These are phyloP conservation scores for Hydnum rufescens DNA, from an alignment of 768 basidiomycete species.

Conservation along the genomic window DNA sequence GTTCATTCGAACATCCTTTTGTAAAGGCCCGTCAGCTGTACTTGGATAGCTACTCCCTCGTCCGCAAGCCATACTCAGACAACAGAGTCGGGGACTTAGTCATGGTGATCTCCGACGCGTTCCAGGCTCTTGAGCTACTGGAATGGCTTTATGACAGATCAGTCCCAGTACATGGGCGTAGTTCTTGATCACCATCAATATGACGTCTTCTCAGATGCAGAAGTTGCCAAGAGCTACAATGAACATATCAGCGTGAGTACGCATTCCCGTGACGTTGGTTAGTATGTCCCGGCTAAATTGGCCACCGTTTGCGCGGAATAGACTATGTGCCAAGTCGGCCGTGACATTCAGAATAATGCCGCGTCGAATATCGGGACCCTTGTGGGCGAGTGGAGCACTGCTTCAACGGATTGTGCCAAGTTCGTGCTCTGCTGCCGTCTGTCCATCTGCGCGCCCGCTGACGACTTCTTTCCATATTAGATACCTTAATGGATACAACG, in stretches of 20 bases:
- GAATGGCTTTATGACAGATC: slow-evolving; percentile 31
- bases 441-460: too few relatives aligned
- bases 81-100: too few relatives aligned
- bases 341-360: slow-evolving; percentile 29
- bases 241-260: slow-evolving; percentile 34
- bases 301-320: slow-evolving; percentile 34
- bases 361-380: slow-evolving; percentile 54
- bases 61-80: too few relatives aligned
- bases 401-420: slow-evolving; percentile 30
- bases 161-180: slow-evolving; percentile 37
- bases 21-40: slow-evolving; percentile 53
- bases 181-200: slow-evolving; percentile 41
- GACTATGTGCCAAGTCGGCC: slow-evolving; percentile 30
- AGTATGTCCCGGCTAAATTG: slow-evolving; percentile 1
- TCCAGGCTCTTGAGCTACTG: slow-evolving; percentile 54
- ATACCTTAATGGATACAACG: slow-evolving; percentile 68
- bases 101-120: slow-evolving; percentile 68
- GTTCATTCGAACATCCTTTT: too few relatives aligned
- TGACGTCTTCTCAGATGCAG: slow-evolving; percentile 43
- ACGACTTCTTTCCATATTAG: too few relatives aligned
- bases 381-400: slow-evolving; percentile 74
- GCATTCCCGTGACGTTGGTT: neutral
- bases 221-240: slow-evolving; percentile 33
- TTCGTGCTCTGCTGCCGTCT: neutral
- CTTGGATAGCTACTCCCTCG: slow-evolving; percentile 38